Evolutionary conservation across 352 stramenopile species (phyloP), one percentile per base, ranked within the genome.

Genomic region (Phytophthora ohioensis): DNA sequence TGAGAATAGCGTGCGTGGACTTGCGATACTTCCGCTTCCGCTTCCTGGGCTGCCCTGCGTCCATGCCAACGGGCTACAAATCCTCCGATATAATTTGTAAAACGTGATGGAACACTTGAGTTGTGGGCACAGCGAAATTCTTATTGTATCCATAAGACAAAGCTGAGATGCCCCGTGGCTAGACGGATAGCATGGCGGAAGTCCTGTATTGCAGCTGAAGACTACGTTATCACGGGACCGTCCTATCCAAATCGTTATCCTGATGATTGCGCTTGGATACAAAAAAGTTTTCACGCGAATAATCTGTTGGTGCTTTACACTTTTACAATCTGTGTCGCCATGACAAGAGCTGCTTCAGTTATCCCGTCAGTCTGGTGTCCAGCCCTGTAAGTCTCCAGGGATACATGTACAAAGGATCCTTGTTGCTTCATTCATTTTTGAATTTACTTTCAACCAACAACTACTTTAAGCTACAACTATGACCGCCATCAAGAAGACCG

Each of bases 401-500:
- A 27, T 27, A 27, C 21, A 27, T 27, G 21, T 27, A 27, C 21
- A 27, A 27, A 27, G 21, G 21, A 27, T 27, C 1, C 21, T 27
- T 27, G 11, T 45, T 45, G 39, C n/a, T 10, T 45, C 39, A 13
- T 13, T 43, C 38, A 17, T 43, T 73, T 46, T 49, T 39, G 15
- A 63, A 64, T 57, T 59, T 32, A 7, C 36, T 52, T 43, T 46
- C 13, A 58, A 38, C 49, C 48, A 49, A 6, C 21, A 39, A 42
- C 39, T 49, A 17, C 35, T 17, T 17, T n/a, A 54, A 27, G 21
- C 30, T 13, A 2, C 7, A 10, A 42, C 30, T 4, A 73, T 74
- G 59, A 0, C 53, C 8, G 36, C 39, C 34, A 57, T 39, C 53
- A 76, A 57, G 41, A 83, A 84, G 59, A 82, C 68, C 2, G 76